A percentile compares a stretch with the other conserved stretches of the same genome.
Evolutionary conservation across 345 rosid genomes (phyloP).

Genomic region (Pistacia integerrima): DNA sequence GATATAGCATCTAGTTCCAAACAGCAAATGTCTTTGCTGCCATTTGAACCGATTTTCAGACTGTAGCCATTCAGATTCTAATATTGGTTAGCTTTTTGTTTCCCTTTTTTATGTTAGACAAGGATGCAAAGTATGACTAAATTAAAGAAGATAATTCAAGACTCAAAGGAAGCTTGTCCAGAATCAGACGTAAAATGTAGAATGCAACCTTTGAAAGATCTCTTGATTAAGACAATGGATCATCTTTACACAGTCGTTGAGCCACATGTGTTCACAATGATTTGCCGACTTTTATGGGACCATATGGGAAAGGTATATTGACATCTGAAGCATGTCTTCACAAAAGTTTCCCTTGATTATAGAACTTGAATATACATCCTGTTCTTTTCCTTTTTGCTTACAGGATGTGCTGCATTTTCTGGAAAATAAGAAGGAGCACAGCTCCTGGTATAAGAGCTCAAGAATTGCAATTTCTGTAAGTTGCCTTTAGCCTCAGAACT

Average conservation of each 20-base stretch:
- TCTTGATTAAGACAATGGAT: conserved; percentile 59
- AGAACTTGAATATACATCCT: background rate
- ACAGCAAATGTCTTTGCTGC: background rate
- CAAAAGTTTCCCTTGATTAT: background rate
- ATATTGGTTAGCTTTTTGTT: background rate
- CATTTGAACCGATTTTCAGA: background rate
- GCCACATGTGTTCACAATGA: conserved; percentile 68
- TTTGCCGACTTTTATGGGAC: conserved; percentile 88
- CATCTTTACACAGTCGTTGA: conserved; percentile 64
- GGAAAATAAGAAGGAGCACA: conserved; percentile 80
- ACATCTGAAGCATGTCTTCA: background rate
- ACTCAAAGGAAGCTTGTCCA: conserved; percentile 67
- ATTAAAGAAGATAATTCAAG: conserved; percentile 84
- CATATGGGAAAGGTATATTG: conserved; percentile 76
- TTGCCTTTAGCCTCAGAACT: conserved; percentile 7
- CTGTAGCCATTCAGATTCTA: background rate
- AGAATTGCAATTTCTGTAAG: conserved; percentile 83
- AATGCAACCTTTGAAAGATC: conserved; percentile 80
- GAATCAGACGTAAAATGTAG: conserved; percentile 72
- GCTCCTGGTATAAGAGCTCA: conserved; percentile 86
- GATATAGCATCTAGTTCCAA: background rate
- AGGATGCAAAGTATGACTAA: conserved; percentile 75
- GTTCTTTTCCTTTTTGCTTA: background rate
- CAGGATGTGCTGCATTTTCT: conserved; percentile 83
- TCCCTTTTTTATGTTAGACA: conserved; percentile 47